A percentile compares a stretch with the other conserved stretches of the same genome.
Evolutionary conservation across 805 yeast species (phyloP).

Genomic region (Ascoidea asiatica): DNA sequence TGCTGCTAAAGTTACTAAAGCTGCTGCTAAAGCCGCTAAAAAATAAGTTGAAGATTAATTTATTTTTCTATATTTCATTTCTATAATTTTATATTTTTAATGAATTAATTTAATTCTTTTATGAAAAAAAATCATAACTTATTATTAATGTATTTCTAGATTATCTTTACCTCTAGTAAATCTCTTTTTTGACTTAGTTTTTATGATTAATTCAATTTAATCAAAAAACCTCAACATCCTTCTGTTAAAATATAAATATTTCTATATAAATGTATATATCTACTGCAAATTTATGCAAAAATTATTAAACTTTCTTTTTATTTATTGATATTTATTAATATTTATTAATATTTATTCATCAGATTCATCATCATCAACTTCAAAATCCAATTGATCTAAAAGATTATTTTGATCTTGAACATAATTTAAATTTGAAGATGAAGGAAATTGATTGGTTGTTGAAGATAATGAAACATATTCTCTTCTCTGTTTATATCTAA

Average conservation of each 20-base stretch:
- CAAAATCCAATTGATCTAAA: conserved; percentile 2
- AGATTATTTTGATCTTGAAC: not conserved
- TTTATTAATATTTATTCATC: no score
- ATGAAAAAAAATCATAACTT: no score
- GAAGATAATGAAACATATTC: not conserved
- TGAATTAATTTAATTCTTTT: no score
- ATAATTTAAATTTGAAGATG: not conserved
- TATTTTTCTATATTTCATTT: conserved; percentile 1
- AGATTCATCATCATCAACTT: conserved; percentile 4
- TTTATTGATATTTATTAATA: not conserved
- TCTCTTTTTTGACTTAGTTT: no score
- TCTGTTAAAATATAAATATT: no score
- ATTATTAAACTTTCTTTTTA: no score
- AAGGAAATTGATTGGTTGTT: not conserved
- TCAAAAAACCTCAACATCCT: no score
- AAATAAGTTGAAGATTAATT: conserved; percentile 39
- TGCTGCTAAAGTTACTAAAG: conserved; percentile 94
- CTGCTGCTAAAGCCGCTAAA: conserved; percentile 61
- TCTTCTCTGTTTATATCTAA: not conserved
- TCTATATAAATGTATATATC: no score
- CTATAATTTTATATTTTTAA: not conserved
- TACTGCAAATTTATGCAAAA: no score
- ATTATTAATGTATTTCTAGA: no score
- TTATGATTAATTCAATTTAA: no score
- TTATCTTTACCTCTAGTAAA: no score